Percentiles rank a stretch among this genome's conserved stretches.
phyloP scores from a whole-genome alignment of 2,329 filamentous ascomycete species.

The Chrysoporthe austroafricana region DNA sequence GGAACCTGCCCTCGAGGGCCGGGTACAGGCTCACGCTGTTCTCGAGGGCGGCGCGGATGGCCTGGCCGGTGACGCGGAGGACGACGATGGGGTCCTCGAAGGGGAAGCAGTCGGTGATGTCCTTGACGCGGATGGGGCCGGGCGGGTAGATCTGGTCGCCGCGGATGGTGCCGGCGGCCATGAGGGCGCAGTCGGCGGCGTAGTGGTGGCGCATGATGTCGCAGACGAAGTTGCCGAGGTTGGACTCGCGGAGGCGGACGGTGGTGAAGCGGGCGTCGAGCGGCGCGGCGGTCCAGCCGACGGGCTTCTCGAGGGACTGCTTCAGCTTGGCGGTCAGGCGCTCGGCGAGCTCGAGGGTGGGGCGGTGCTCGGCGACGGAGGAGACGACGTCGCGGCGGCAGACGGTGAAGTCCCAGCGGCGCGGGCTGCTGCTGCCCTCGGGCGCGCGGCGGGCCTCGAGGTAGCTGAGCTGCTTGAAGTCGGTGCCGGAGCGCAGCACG shows the following conservation, averaged over 20 bases:
- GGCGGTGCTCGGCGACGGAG: slow-evolving; percentile 65
- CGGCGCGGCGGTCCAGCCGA: slow-evolving; percentile 81
- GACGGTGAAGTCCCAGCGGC: slow-evolving; percentile 79
- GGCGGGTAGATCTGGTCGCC: slow-evolving; percentile 89
- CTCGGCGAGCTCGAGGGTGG: slow-evolving; percentile 65
- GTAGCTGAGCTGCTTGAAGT: slow-evolving; percentile 92
- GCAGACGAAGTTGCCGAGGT: slow-evolving; percentile 88
- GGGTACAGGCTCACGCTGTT: slow-evolving; percentile 82
- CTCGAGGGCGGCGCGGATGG: slow-evolving; percentile 79
- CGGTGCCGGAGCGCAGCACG: slow-evolving; percentile 82
- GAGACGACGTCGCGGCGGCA: slow-evolving; percentile 73
- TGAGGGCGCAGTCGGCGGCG: slow-evolving; percentile 77
- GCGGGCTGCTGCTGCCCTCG: slow-evolving; percentile 44
- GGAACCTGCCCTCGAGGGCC: slow-evolving; percentile 72
- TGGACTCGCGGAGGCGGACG: slow-evolving; percentile 76
- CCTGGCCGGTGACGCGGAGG: slow-evolving; percentile 70
- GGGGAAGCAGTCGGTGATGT: slow-evolving; percentile 87
- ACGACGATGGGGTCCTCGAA: slow-evolving; percentile 91
- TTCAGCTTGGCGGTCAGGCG: slow-evolving; percentile 74
- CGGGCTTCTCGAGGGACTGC: slow-evolving; percentile 76
- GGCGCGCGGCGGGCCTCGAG: slow-evolving; percentile 71
- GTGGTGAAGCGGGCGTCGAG: slow-evolving; percentile 87
- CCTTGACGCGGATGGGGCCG: slow-evolving; percentile 75
- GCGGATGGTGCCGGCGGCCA: slow-evolving; percentile 84
- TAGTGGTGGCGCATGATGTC: slow-evolving; percentile 90